phyloP scores from a whole-genome alignment of 768 basidiomycete genomes.

The Tulasnella sp. region DNA sequence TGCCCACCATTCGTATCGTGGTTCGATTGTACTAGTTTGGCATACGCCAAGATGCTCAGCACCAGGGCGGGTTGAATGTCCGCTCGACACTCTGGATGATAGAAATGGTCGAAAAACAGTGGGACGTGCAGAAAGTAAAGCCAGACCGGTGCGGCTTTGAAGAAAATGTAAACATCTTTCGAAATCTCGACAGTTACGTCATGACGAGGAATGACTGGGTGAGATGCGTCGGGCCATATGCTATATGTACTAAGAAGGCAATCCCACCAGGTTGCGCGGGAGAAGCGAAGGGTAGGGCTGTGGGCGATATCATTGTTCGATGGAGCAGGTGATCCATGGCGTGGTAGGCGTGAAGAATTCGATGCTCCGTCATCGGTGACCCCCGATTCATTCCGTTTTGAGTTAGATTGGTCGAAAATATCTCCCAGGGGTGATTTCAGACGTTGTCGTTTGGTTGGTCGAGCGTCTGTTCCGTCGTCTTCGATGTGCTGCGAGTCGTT shows the following conservation, averaged over 20 bases:
- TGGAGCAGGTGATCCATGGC: no score
- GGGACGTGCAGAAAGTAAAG: constrained; percentile 17
- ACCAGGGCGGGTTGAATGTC: constrained; percentile 14
- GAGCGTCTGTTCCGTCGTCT: no score
- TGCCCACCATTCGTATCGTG: constrained; percentile 4
- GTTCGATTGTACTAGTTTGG: constrained; percentile 7
- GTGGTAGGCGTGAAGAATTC: no score
- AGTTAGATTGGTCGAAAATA: no score
- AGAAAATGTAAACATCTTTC: not conserved
- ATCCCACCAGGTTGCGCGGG: constrained; percentile 17
- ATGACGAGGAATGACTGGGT: not conserved
- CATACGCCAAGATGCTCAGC: constrained; percentile 10
- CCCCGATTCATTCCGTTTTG: no score
- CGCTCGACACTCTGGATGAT: constrained; percentile 9
- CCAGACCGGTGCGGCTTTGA: constrained; percentile 8
- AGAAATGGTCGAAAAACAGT: constrained; percentile 13
- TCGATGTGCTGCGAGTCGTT: no score
- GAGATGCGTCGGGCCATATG: not conserved
- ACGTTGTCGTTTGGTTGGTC: no score
- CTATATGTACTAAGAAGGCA: constrained; percentile 1
- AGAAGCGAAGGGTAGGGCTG: constrained; percentile 9
- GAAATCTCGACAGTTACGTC: not conserved
- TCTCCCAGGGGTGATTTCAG: no score
- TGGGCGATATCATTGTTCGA: no score
- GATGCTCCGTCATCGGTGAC: no score